Conservation (phyloP, 2,329 filamentous ascomycete genomes). For the Paraphoma chrysanthemicola region DNA sequence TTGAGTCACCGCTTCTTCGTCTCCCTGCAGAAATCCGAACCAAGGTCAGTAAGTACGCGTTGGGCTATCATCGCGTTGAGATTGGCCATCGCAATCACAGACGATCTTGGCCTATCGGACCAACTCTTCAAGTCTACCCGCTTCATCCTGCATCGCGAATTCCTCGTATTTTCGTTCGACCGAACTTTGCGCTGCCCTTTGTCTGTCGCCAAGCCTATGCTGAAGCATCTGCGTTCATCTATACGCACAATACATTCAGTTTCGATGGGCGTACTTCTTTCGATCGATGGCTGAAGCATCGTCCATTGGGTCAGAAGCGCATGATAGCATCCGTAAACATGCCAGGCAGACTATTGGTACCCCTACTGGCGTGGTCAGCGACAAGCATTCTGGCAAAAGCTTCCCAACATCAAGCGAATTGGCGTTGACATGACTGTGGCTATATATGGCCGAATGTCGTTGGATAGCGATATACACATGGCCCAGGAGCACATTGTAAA, state of each 20-base stretch:
- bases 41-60: background rate
- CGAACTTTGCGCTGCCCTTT: slow-evolving; percentile 3
- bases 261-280: background rate
- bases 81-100: background rate
- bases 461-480: background rate
- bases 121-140: background rate
- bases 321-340: slow-evolving; percentile 16
- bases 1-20: background rate
- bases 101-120: background rate
- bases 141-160: background rate
- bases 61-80: background rate
- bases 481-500: slow-evolving; percentile 7
- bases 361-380: slow-evolving; percentile 3
- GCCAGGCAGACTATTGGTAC: slow-evolving; percentile 9
- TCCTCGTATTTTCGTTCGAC: background rate
- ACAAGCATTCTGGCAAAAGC: slow-evolving; percentile 2
- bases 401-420: slow-evolving; percentile 15
- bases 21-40: background rate
- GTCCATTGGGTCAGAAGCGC: slow-evolving; percentile 9
- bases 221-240: slow-evolving; percentile 13
- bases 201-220: slow-evolving; percentile 20
- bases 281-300: slow-evolving; percentile 16
- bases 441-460: background rate
- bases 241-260: slow-evolving; percentile 11
- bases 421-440: slow-evolving; percentile 8